Conservation (phyloP, 2,329 filamentous ascomycete species). For the Colletotrichum simmondsii region DNA sequence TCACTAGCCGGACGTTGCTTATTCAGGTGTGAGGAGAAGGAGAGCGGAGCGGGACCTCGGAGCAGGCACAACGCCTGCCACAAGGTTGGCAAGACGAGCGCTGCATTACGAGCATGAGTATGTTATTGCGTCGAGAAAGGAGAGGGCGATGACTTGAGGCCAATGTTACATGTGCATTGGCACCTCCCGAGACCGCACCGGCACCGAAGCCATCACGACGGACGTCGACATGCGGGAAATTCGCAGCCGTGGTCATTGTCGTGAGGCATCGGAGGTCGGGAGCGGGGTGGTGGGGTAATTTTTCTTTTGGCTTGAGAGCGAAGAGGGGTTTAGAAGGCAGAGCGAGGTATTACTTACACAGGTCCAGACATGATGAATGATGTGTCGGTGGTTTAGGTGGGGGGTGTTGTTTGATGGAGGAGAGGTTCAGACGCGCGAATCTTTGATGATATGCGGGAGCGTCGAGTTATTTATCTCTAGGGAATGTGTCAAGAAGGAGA, state of each 20-base stretch:
- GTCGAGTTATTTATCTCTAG: slow-evolving; percentile 36
- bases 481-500: slow-evolving; percentile 33
- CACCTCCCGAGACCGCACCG: slow-evolving; percentile 13
- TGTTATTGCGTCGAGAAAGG: slow-evolving; percentile 7
- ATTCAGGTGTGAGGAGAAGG: slow-evolving; percentile 31
- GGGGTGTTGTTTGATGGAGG: slow-evolving; percentile 22
- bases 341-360: slow-evolving; percentile 66
- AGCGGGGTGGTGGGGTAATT: slow-evolving; percentile 55
- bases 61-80: slow-evolving; percentile 34
- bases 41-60: slow-evolving; percentile 53
- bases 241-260: slow-evolving; percentile 41
- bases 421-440: slow-evolving; percentile 28
- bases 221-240: slow-evolving; percentile 45
- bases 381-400: slow-evolving; percentile 21
- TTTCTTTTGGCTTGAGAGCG: slow-evolving; percentile 4
- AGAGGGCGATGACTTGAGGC: slow-evolving; percentile 1
- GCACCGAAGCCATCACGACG: slow-evolving; percentile 4
- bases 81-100: slow-evolving; percentile 78
- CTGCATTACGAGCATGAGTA: slow-evolving; percentile 52
- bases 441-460: slow-evolving; percentile 21
- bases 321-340: slow-evolving; percentile 37
- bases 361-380: slow-evolving; percentile 69
- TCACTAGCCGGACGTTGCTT: slow-evolving; percentile 35
- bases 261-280: slow-evolving; percentile 37
- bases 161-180: slow-evolving; percentile 6